Base-by-base conservation (phyloP, 768 basidiomycete genomes). In the Tricholoma saponaceum region DNA sequence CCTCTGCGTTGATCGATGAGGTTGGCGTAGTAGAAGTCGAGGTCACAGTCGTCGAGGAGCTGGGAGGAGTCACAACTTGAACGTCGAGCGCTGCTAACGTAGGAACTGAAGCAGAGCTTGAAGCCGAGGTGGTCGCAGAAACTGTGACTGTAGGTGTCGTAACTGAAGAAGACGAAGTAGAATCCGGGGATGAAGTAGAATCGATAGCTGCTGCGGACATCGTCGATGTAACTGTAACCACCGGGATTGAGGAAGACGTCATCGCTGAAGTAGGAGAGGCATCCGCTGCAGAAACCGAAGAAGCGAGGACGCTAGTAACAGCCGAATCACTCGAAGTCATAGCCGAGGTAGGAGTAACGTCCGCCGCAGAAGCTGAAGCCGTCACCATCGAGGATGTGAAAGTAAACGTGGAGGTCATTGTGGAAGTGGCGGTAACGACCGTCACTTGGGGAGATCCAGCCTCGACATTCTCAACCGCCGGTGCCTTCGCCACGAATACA, bases 401-500 rank as follows among this genome's bases (percentile, higher is more conserved):
- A 44, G 69, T 73, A 52, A 57, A 55, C 16, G 68, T 67, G 18
- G 66, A 64, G 8, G 67, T 69, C 44, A 60, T 64, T 3, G 69
- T 65, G 18, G 67, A 35, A 23, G 69, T 65, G 2, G 63, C 37
- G 20, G 71, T 59, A n/a, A 59, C 56, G 32, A 59, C 47, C 14
- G 58, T 58, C 14, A 64, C 60, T 43, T 47, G 53, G 18, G 54
- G 25, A 37, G 54, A 25, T 25, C 33, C 58, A 18, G 63, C 59
- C 30, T 66, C 60, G 22, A 60, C 64, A 16, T 58, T 61, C 12
- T 65, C 64, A 12, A 70, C 66, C 50, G 71, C 70, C 28, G 73
- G 74, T 4, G 67, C 57, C 4, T 65, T 65, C 7, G 83, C 77
- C 2, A 74, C 74, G 66, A 85, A 86, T 22, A 81, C 69, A n/a